Evolutionary conservation across 768 basidiomycete genomes (phyloP).

Genomic region (Suillus bovinus): DNA sequence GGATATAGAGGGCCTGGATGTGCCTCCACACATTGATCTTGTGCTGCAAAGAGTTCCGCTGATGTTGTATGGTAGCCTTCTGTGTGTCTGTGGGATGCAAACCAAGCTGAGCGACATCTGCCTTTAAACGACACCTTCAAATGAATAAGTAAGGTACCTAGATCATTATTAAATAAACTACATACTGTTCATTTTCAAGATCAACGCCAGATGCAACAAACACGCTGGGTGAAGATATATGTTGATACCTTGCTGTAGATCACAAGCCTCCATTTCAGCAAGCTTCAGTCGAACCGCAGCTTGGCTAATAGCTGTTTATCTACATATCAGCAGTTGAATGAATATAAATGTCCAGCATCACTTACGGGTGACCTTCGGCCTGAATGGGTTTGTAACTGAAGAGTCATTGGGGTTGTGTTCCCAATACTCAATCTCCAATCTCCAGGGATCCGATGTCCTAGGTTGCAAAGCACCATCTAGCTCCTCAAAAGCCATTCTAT

Average conservation of each 20-base stretch:
- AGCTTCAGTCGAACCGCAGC: conserved; percentile 21
- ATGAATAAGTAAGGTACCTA: no score
- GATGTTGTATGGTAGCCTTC: not conserved
- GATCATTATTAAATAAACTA: no score
- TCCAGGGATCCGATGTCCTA: conserved; percentile 17
- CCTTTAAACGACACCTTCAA: not conserved
- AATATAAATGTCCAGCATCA: no score
- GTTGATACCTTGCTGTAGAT: conserved; percentile 7
- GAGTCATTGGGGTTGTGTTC: no score
- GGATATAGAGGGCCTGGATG: not conserved
- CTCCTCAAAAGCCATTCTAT: not conserved
- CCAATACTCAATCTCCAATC: conserved; percentile 4
- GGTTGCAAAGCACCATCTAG: not conserved
- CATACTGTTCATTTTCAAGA: conserved; percentile 19
- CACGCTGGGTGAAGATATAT: no score
- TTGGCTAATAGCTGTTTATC: conserved; percentile 11
- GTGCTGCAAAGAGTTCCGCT: not conserved
- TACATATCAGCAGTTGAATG: no score
- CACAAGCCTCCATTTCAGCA: conserved; percentile 22
- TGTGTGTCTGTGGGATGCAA: not conserved
- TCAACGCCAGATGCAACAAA: conserved; percentile 16
- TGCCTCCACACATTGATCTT: not conserved
- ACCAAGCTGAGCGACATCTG: not conserved
- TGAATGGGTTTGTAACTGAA: conserved; percentile 20
- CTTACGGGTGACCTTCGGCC: conserved; percentile 12